Conservation (phyloP, 768 basidiomycete species). For the Collybiopsis luxurians region DNA sequence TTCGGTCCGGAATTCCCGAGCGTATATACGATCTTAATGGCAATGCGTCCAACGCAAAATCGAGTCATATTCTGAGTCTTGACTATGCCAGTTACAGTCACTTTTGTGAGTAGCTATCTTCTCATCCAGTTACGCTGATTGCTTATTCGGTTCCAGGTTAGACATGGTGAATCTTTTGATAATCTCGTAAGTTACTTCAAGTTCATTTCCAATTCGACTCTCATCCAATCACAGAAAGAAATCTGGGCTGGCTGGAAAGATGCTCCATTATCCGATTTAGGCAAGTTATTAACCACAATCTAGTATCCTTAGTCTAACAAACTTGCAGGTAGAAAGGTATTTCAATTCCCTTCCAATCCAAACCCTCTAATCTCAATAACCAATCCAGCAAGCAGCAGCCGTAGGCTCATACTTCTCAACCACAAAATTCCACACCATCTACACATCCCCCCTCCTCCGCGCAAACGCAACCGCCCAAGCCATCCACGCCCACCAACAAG, state of each 20-base stretch:
- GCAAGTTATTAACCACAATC: conserved; percentile 30
- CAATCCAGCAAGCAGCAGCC: conserved; percentile 61
- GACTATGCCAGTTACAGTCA: conserved; percentile 18
- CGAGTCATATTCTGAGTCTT: not conserved
- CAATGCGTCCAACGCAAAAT: too few relatives aligned
- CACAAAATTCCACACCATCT: conserved; percentile 51
- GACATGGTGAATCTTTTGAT: conserved; percentile 71
- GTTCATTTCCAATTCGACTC: not conserved
- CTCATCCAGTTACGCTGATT: too few relatives aligned
- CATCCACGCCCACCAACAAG: conserved; percentile 46
- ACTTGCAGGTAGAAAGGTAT: conserved; percentile 30
- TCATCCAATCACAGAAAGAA: conserved; percentile 26
- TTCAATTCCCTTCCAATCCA: too few relatives aligned
- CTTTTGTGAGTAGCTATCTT: conserved; percentile 22
- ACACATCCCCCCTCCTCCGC: conserved; percentile 67
- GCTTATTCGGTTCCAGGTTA: conserved; percentile 40
- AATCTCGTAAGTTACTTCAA: conserved; percentile 64
- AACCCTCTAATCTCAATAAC: too few relatives aligned
- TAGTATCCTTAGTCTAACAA: not conserved
- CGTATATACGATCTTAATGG: too few relatives aligned
- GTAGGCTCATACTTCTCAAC: conserved; percentile 52
- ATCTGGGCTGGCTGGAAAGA: conserved; percentile 82
- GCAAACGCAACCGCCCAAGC: conserved; percentile 60
- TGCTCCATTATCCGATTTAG: conserved; percentile 69
- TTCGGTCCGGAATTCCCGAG: too few relatives aligned